phyloP scores from a whole-genome alignment of 306 rosid species.

The Cercis canadensis region DNA sequence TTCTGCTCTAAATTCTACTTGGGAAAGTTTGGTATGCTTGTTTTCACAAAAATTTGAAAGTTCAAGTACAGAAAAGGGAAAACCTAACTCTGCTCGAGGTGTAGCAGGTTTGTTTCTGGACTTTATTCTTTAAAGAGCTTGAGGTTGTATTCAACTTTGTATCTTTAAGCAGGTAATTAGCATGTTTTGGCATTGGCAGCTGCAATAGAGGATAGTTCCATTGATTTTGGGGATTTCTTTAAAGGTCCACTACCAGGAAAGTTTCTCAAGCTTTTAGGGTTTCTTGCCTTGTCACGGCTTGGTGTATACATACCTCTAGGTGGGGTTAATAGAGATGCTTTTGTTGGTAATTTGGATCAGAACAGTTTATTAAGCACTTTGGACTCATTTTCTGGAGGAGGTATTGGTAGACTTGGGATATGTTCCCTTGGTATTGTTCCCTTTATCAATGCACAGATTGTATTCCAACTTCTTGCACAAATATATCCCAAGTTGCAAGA shows the following conservation, averaged over 20 bases:
- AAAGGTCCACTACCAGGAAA: slow-evolving; percentile 95
- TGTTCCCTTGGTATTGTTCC: slow-evolving; percentile 97
- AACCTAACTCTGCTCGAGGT: slow-evolving; percentile 74
- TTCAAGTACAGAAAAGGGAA: slow-evolving; percentile 73
- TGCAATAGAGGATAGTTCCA: slow-evolving; percentile 91
- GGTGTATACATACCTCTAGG: slow-evolving; percentile 94
- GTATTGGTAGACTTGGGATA: slow-evolving; percentile 92
- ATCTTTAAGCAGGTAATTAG: slow-evolving; percentile 43
- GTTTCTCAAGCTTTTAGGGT: slow-evolving; percentile 87
- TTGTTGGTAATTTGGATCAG: slow-evolving; percentile 90
- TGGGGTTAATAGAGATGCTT: slow-evolving; percentile 95
- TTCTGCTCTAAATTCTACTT: slow-evolving; percentile 57
- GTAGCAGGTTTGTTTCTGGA: slow-evolving; percentile 70
- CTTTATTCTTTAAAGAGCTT: slow-evolving; percentile 9
- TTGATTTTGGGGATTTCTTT: slow-evolving; percentile 95
- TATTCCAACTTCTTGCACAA: slow-evolving; percentile 97
- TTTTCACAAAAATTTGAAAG: slow-evolving; percentile 65
- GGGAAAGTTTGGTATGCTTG: slow-evolving; percentile 56
- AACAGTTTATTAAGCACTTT: slow-evolving; percentile 86
- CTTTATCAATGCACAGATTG: slow-evolving; percentile 92
- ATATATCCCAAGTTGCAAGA: slow-evolving; percentile 93
- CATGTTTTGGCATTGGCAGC: slow-evolving; percentile 61
- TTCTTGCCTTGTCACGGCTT: slow-evolving; percentile 83
- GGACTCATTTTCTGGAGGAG: slow-evolving; percentile 98
- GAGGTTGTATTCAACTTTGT: slow-evolving; percentile 27